These are phyloP conservation scores for Viola odorata DNA, from an alignment of 345 rosid genomes.

Conservation along the genomic window DNA sequence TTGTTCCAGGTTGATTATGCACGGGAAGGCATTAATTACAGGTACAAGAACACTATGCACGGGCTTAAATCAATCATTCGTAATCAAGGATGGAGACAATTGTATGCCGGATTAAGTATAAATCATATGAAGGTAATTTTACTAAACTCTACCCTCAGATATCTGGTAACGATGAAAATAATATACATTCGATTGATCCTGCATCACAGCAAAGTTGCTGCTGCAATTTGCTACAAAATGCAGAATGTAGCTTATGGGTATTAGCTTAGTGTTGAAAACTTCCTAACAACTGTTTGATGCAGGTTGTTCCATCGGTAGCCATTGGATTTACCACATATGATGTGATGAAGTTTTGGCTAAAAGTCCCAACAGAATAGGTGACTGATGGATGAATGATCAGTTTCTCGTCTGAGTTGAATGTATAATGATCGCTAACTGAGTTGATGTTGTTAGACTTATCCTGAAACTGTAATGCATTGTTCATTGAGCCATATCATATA, in stretches of 20 bases:
- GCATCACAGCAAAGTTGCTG: neutral
- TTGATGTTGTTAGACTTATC: too few species aligned
- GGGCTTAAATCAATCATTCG: slow-evolving; percentile 61
- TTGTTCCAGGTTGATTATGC: neutral
- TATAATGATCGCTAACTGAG: too few species aligned
- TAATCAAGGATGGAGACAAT: slow-evolving; percentile 89
- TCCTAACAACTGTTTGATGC: neutral
- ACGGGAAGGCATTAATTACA: slow-evolving; percentile 16
- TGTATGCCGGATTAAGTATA: slow-evolving; percentile 92
- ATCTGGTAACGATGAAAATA: too few species aligned
- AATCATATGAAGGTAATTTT: slow-evolving; percentile 79
- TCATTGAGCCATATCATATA: too few species aligned
- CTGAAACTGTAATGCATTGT: too few species aligned
- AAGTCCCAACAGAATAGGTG: slow-evolving; percentile 33
- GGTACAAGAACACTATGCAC: slow-evolving; percentile 60
- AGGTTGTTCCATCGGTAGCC: slow-evolving; percentile 97
- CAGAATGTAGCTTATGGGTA: neutral
- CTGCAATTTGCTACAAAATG: neutral
- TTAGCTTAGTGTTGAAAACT: too few species aligned
- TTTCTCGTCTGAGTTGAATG: too few species aligned
- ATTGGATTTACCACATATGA: slow-evolving; percentile 94
- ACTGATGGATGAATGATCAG: too few species aligned
- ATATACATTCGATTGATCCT: neutral
- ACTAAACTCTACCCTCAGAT: neutral
- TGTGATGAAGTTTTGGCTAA: slow-evolving; percentile 79